Conservation (phyloP, 768 basidiomycete genomes). For the Boletus fagicola region DNA sequence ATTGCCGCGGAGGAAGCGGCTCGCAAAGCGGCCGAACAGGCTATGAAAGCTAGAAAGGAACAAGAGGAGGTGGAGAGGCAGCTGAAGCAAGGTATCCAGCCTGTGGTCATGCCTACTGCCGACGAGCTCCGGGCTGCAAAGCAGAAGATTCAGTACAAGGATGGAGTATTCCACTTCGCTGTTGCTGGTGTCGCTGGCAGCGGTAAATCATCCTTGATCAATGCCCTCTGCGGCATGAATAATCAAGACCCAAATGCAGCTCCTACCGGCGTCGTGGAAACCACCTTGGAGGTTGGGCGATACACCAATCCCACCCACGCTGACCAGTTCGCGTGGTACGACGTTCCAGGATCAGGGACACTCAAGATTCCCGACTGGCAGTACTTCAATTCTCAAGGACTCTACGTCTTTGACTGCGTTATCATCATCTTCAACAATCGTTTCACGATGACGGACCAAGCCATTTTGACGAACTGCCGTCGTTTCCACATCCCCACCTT, state of each 20-base stretch:
- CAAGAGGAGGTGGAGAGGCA: conserved; percentile 23
- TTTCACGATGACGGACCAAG: conserved; percentile 37
- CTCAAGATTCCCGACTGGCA: conserved; percentile 36
- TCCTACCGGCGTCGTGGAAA: conserved; percentile 3
- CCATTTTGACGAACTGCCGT: conserved; percentile 33
- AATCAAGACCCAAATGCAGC: too few relatives aligned
- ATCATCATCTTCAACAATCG: conserved; percentile 36
- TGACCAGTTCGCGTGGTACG: conserved; percentile 36
- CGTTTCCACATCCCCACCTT: conserved; percentile 36
- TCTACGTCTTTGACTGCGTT: conserved; percentile 38
- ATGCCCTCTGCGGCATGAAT: conserved; percentile 32
- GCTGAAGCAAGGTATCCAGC: conserved; percentile 29
- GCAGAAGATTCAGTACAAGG: conserved; percentile 26
- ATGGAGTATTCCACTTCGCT: conserved; percentile 32
- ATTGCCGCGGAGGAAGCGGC: conserved; percentile 28
- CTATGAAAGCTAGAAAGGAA: conserved; percentile 22
- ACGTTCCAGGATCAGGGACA: conserved; percentile 40
- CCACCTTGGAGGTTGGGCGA: conserved; percentile 30
- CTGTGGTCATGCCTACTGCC: conserved; percentile 30
- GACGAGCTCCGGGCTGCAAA: conserved; percentile 28
- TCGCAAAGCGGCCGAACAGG: conserved; percentile 23
- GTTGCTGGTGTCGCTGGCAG: too few relatives aligned
- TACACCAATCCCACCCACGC: conserved; percentile 29
- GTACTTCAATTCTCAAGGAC: conserved; percentile 39
- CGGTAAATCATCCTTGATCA: conserved; percentile 34